phyloP scores from a whole-genome alignment of 1,284 basidiomycete species.

The Laetiporus sulphureus region DNA sequence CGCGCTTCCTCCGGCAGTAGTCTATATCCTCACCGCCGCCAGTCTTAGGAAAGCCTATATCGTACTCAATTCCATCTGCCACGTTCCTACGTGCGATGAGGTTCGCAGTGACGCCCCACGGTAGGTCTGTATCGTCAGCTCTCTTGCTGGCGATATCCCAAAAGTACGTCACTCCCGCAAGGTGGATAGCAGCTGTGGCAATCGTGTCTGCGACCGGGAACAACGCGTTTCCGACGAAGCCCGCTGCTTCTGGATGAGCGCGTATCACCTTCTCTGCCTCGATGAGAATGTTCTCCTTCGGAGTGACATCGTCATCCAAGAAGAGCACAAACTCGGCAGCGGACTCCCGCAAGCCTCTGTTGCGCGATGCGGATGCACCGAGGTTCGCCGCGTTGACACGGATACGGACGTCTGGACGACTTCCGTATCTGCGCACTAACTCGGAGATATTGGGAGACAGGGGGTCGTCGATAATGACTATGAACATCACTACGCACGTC shows the following conservation, averaged over 20 bases:
- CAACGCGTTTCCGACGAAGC: slow-evolving; percentile 44
- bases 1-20: slow-evolving; percentile 45
- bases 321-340: slow-evolving; percentile 45
- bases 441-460: slow-evolving; percentile 29
- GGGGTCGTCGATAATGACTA: slow-evolving; percentile 53
- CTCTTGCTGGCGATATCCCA: slow-evolving; percentile 55
- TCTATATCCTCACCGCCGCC: slow-evolving; percentile 62
- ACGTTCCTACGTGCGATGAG: slow-evolving; percentile 42
- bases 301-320: slow-evolving; percentile 51
- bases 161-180: slow-evolving; percentile 52
- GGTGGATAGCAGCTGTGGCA: slow-evolving; percentile 48
- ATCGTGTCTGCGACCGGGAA: slow-evolving; percentile 44
- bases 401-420: slow-evolving; percentile 41
- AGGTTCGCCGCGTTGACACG: slow-evolving; percentile 36
- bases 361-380: slow-evolving; percentile 44
- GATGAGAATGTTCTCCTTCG: slow-evolving; percentile 36
- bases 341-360: slow-evolving; percentile 41
- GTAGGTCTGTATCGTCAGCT: slow-evolving; percentile 32
- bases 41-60: slow-evolving; percentile 49
- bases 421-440: slow-evolving; percentile 30
- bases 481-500: slow-evolving; percentile 43
- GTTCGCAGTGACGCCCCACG: slow-evolving; percentile 61
- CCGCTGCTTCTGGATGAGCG: slow-evolving; percentile 37
- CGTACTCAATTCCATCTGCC: slow-evolving; percentile 38
- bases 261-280: slow-evolving; percentile 43